Evolutionary conservation across 2,329 filamentous ascomycete species (phyloP).

Genomic region (Colletotrichum godetiae): DNA sequence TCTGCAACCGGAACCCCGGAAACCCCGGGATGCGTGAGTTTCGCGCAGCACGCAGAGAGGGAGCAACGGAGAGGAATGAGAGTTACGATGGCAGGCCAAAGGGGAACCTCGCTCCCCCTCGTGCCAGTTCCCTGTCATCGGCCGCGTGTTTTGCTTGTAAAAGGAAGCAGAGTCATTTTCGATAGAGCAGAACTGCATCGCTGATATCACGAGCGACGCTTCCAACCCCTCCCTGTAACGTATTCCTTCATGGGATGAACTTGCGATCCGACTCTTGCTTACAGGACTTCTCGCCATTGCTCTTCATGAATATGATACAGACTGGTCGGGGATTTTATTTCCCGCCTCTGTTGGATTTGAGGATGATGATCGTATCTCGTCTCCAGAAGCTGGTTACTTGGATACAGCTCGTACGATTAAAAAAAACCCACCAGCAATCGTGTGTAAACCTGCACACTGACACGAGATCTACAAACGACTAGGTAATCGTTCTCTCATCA

Average conservation of each 20-base stretch:
- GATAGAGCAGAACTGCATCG: neutral
- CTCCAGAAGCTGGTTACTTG: too few relatives aligned
- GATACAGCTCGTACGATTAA: too few relatives aligned
- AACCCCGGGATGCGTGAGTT: neutral
- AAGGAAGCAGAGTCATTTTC: neutral
- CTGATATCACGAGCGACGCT: conserved; percentile 20
- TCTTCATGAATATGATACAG: too few relatives aligned
- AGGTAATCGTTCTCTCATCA: too few relatives aligned
- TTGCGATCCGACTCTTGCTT: neutral
- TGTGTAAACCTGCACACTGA: too few relatives aligned
- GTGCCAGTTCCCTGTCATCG: neutral
- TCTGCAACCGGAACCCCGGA: conserved; percentile 1
- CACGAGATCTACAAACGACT: neutral
- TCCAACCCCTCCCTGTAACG: conserved; percentile 11
- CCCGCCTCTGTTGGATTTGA: too few relatives aligned
- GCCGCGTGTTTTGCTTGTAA: neutral
- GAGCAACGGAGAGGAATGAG: conserved; percentile 12
- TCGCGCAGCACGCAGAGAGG: neutral
- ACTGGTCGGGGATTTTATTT: too few relatives aligned
- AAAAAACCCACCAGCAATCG: too few relatives aligned
- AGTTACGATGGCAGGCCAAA: conserved; percentile 17
- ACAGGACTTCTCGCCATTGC: too few relatives aligned
- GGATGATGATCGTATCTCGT: too few relatives aligned
- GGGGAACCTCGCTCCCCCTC: neutral
- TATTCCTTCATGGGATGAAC: neutral